phyloP scores from a whole-genome alignment of 176 grass and related monocot genomes.

The Raddia distichophylla region DNA sequence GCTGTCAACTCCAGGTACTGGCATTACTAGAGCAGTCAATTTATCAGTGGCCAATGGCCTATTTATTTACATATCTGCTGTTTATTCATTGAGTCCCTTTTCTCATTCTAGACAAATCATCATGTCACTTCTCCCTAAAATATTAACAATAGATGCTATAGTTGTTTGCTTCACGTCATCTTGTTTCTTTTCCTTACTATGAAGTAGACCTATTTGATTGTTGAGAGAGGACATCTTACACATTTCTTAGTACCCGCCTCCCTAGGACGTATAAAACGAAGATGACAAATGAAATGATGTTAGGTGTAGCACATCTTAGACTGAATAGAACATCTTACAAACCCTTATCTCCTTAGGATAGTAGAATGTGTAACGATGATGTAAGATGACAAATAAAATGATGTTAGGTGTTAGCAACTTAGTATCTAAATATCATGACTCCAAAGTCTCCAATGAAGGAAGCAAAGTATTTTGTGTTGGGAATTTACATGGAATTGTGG shows the following conservation, averaged over 20 bases:
- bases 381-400: conserved; percentile 5
- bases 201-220: conserved; percentile 17
- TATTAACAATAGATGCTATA: conserved; percentile 1
- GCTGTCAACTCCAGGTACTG: conserved; percentile 89
- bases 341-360: too few species aligned
- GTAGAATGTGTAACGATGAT: conserved; percentile 7
- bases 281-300: too few species aligned
- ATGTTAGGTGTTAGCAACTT: neutral
- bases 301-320: too few species aligned
- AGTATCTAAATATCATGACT: conserved; percentile 15
- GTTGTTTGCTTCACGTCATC: neutral
- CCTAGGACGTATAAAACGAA: neutral
- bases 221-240: conserved; percentile 5
- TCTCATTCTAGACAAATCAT: conserved; percentile 1
- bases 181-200: conserved; percentile 9
- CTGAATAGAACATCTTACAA: too few species aligned
- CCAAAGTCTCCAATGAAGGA: conserved; percentile 16
- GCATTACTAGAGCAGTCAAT: conserved; percentile 15
- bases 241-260: neutral
- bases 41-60: neutral
- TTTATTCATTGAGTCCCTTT: neutral
- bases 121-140: neutral
- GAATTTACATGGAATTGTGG: conserved; percentile 23
- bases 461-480: neutral
- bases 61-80: conserved; percentile 17